Evolutionary conservation across 176 grass and related monocot genomes (phyloP).

Genomic region (maize (Zea mays)): Zm-B73-REFERENCE-NAM-5.0 NC_050103.1:117560501-117561000

Average conservation of each 20-base stretch:
- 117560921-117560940: neutral
- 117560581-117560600: neutral
- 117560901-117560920: neutral
- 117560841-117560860: neutral
- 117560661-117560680: neutral
- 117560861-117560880: neutral
- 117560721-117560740: neutral
- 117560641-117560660: neutral
- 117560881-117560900: neutral
- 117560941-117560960: neutral
- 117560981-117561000: neutral
- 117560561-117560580: constrained; percentile 1
- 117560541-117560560: neutral
- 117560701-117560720: neutral
- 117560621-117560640: neutral
- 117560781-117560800: neutral
- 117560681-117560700: neutral
- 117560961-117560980: neutral
- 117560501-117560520: neutral
- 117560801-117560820: neutral
- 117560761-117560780: neutral
- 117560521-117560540: neutral
- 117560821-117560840: neutral
- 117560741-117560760: neutral
- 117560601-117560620: neutral